Conservation (phyloP, 2,329 filamentous ascomycete species). For the Diaporthe eres region DNA sequence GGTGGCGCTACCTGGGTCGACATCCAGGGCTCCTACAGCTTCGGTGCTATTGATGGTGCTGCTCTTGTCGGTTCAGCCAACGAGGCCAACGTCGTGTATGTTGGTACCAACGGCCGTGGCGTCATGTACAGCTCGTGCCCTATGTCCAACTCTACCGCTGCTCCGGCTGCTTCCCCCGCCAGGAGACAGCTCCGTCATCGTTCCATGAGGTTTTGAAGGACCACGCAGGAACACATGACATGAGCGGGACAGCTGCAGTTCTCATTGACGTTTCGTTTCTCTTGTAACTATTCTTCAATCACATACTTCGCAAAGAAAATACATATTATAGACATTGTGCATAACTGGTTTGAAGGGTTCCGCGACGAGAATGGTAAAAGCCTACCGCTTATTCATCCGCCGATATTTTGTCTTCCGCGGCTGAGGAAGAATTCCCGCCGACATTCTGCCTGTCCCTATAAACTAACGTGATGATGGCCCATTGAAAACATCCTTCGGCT, state of each 20-base stretch:
- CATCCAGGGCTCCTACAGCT: conserved; percentile 61
- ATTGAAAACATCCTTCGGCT: no score
- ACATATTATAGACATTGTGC: background rate
- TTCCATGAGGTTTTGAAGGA: background rate
- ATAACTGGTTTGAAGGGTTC: no score
- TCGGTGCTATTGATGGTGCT: conserved; percentile 58
- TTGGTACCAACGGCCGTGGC: conserved; percentile 65
- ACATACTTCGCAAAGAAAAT: background rate
- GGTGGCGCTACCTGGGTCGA: conserved; percentile 60
- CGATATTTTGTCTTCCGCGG: no score
- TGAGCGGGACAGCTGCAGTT: background rate
- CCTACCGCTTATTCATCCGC: no score
- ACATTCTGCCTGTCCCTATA: no score
- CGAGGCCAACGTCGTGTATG: conserved; percentile 60
- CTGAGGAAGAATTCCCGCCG: no score
- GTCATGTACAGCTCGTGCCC: conserved; percentile 52
- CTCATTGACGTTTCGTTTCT: background rate
- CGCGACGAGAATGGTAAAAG: no score
- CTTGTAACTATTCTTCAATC: conserved; percentile 2
- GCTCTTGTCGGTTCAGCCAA: conserved; percentile 62
- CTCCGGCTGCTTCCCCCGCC: background rate
- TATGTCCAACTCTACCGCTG: background rate
- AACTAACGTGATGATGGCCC: no score
- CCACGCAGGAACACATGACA: background rate
- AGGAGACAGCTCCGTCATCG: background rate